phyloP scores from a whole-genome alignment of 441 rosid species.

The Erysimum pusillum region DNA sequence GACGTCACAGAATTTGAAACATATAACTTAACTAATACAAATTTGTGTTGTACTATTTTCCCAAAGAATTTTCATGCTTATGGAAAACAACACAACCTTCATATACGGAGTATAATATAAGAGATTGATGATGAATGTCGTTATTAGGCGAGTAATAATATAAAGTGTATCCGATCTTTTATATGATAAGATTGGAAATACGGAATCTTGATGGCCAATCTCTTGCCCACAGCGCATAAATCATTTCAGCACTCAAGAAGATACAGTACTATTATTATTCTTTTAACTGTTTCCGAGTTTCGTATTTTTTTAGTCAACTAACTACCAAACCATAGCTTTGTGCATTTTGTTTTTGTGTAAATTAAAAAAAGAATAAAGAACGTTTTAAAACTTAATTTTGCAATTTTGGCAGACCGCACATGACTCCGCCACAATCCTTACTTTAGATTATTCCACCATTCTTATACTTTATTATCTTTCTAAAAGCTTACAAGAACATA shows the following conservation, averaged over 20 bases:
- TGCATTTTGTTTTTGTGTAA: not conserved
- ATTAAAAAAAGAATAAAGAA: not conserved
- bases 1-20: too few species aligned
- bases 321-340: not conserved
- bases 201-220: conserved; percentile 30
- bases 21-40: too few species aligned
- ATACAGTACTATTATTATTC: not conserved
- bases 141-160: conserved; percentile 1
- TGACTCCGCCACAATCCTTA: conserved; percentile 8
- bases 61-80: too few species aligned
- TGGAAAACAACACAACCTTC: not conserved
- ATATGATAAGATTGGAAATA: conserved; percentile 22
- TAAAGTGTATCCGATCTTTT: not conserved
- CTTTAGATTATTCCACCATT: conserved; percentile 23
- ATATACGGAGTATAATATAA: not conserved
- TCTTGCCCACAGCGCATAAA: conserved; percentile 11
- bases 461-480: conserved; percentile 7
- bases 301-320: not conserved
- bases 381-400: not conserved
- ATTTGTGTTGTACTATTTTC: not conserved
- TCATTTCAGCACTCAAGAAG: conserved; percentile 5
- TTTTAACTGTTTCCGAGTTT: conserved; percentile 13
- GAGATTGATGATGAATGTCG: not conserved
- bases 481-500: not conserved
- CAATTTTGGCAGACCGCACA: conserved; percentile 12